Evolutionary conservation across 2,329 filamentous ascomycete species (phyloP), one percentile per base, ranked within the genome.

Genomic region (Xylariaceae sp.): DNA sequence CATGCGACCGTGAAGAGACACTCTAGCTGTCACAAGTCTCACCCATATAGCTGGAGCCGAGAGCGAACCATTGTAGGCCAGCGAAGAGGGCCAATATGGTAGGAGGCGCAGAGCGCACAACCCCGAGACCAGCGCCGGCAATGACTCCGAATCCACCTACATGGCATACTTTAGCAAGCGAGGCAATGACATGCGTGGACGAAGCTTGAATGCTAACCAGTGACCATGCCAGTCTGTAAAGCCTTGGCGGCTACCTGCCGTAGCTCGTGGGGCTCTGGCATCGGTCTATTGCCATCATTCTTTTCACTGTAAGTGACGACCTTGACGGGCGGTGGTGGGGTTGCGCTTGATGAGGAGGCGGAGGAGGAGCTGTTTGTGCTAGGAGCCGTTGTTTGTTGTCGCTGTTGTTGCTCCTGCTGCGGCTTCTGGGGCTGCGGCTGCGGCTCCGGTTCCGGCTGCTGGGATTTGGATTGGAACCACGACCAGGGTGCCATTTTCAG

Each of bases 1-100:
- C 23, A 30, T 30, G 23, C 23, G 23, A 30, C 23, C 23, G 23
- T 30, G 23, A 30, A 30, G 23, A 30, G 52, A 57, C 39, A 54
- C 30, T 10, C 15, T 9, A 51, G 30, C 23, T 30, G 52, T 13
- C 5, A 8, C 10, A 18, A 49, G 13, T 48, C 83, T 69, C 78
- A 86, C 88, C 87, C 80, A 87, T 93, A 71, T 87, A 97, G 13
- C 84, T 88, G 51, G 82, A 84, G 42, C 90, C 90, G 45, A 95
- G 80, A 48, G 84, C 81, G 73, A 90, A 90, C 84, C 90, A 96
- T 75, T 96, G 91, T 47, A 90, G 78, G 15, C 90, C 88, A 18
- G 88, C 86, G 44, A 87, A 81, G 10, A 88, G 66, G 0, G 90
- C 87, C 74, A 91, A 93, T 5, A 93, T 74, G 2, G 85, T 80